Evolutionary conservation across 208 protist species (phyloP).

Genomic region (Lotmaria passim): DNA sequence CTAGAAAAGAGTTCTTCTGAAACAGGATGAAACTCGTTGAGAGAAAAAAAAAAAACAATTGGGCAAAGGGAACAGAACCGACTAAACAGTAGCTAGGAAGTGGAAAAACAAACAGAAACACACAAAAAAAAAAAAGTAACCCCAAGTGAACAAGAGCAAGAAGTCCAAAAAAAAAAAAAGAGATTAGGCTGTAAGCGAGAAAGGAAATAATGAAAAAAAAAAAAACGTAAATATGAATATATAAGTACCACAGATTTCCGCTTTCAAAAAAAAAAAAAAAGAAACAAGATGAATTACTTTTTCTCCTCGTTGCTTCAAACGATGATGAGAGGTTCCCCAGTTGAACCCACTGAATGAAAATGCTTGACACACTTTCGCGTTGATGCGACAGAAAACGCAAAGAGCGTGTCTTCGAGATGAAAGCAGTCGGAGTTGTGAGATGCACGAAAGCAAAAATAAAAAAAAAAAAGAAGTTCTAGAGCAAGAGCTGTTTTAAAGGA

Average conservation of each 20-base stretch:
- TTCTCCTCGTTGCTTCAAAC: constrained; percentile 10
- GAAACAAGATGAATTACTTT: constrained; percentile 1
- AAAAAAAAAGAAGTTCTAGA: constrained; percentile 9
- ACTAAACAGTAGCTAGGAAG: neutral
- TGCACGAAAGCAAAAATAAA: constrained; percentile 11
- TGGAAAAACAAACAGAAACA: neutral
- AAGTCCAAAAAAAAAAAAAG: neutral
- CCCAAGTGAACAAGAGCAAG: neutral
- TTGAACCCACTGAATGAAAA: constrained; percentile 9
- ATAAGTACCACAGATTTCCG: neutral
- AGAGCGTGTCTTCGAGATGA: neutral
- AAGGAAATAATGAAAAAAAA: neutral
- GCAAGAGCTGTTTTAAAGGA: too few relatives aligned
- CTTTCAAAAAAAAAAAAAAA: neutral
- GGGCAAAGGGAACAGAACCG: neutral
- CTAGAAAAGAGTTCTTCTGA: too few relatives aligned
- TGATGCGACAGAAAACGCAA: neutral
- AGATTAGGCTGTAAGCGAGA: neutral
- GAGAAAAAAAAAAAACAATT: too few relatives aligned
- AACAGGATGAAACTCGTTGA: too few relatives aligned
- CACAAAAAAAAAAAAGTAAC: neutral
- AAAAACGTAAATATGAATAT: neutral
- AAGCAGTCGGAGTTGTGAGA: constrained; percentile 3
- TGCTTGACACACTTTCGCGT: neutral
- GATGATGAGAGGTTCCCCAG: neutral